Percentiles rank a stretch among this genome's conserved stretches.
These are phyloP conservation scores for Cercospora citrullina DNA, from an alignment of 2,329 filamentous ascomycete species.

Conservation along the genomic window DNA sequence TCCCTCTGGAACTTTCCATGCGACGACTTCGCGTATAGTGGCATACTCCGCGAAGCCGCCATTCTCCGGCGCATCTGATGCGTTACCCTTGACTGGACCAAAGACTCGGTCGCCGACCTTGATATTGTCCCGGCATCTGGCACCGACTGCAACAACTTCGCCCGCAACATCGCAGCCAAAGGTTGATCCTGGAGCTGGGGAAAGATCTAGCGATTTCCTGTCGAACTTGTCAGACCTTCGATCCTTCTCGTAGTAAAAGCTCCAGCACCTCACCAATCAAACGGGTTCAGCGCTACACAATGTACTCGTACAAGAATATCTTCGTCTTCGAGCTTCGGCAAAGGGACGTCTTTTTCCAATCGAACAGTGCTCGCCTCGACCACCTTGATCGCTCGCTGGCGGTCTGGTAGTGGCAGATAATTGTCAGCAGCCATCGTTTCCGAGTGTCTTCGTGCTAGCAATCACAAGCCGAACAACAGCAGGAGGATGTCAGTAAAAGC, in stretches of 20 bases:
- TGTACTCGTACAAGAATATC: constrained; percentile 25
- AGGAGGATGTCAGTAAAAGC: background rate
- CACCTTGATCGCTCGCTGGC: constrained; percentile 25
- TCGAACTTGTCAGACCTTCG: background rate
- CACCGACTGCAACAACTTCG: constrained; percentile 22
- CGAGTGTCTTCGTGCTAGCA: background rate
- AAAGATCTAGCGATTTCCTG: constrained; percentile 27
- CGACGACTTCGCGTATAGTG: constrained; percentile 18
- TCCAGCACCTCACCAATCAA: constrained; percentile 20
- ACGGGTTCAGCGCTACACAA: constrained; percentile 25
- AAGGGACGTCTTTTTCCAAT: constrained; percentile 18
- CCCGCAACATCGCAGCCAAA: constrained; percentile 26
- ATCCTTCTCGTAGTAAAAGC: background rate
- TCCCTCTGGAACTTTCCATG: constrained; percentile 19
- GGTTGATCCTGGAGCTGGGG: constrained; percentile 24
- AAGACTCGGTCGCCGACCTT: constrained; percentile 24
- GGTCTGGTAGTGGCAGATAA: constrained; percentile 11
- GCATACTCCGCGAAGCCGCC: constrained; percentile 26
- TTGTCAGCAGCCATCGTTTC: constrained; percentile 16
- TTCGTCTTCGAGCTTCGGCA: constrained; percentile 19
- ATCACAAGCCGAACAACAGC: background rate
- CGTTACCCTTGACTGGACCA: constrained; percentile 24
- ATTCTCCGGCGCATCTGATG: constrained; percentile 21
- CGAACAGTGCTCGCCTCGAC: constrained; percentile 15
- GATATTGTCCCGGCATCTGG: constrained; percentile 14